Conservation (phyloP, 345 rosid species). For the Jatropha curcas region DNA sequence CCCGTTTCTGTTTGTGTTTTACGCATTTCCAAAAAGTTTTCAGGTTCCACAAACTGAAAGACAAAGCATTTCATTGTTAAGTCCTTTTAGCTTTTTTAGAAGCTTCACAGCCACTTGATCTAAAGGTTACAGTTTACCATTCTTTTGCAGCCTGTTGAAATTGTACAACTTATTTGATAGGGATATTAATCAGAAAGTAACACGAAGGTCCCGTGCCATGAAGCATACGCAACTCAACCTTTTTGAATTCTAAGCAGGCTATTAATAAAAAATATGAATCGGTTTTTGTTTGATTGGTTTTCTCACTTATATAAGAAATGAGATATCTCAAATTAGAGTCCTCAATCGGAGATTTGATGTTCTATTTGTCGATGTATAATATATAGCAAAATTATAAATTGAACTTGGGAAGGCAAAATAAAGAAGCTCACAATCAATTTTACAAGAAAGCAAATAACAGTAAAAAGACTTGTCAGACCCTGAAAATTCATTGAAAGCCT, state of each 20-base stretch:
- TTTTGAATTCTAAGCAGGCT: neutral
- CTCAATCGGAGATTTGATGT: too few species aligned
- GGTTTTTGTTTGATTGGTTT: too few species aligned
- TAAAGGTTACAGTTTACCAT: neutral
- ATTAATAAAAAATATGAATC: too few species aligned
- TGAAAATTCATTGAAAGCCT: too few species aligned
- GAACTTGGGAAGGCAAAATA: too few species aligned
- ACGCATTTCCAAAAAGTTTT: neutral
- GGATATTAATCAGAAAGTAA: neutral
- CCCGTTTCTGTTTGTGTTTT: conserved; percentile 30
- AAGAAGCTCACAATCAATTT: too few species aligned
- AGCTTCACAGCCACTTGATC: neutral
- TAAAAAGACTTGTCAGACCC: too few species aligned
- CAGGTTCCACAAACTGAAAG: conserved; percentile 5
- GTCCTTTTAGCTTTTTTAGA: neutral
- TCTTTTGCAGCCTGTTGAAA: neutral
- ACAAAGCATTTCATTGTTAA: neutral
- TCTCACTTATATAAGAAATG: too few species aligned
- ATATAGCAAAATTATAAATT: too few species aligned
- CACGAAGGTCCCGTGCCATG: neutral
- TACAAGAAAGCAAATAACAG: too few species aligned
- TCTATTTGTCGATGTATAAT: too few species aligned
- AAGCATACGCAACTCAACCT: neutral
- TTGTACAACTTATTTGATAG: neutral
- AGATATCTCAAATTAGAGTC: too few species aligned